phyloP scores from a whole-genome alignment of 495 filamentous ascomycete species.

The Lichina pygmaea region DNA sequence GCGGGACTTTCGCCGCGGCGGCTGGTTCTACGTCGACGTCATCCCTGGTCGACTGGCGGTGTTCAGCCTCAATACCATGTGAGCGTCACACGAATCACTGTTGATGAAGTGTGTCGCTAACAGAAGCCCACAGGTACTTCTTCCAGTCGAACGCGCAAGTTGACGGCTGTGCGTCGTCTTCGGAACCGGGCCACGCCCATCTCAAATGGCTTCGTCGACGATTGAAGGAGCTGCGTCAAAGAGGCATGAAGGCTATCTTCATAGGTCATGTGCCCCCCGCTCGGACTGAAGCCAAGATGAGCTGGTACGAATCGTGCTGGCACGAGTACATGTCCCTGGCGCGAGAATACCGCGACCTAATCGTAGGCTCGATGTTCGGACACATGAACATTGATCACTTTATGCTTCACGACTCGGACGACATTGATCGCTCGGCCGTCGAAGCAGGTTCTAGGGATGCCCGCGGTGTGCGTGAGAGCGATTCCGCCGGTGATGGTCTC shows the following conservation, averaged over 20 bases:
- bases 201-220: slow-evolving; percentile 94
- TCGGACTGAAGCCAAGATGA: slow-evolving; percentile 49
- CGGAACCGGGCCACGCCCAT: slow-evolving; percentile 74
- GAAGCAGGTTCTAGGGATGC: slow-evolving; percentile 6
- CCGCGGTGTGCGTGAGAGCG: slow-evolving; percentile 3
- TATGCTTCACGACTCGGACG: slow-evolving; percentile 62
- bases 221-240: slow-evolving; percentile 50
- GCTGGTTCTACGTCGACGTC: slow-evolving; percentile 84
- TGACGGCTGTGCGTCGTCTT: slow-evolving; percentile 53
- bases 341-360: slow-evolving; percentile 68
- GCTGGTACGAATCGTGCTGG: slow-evolving; percentile 93
- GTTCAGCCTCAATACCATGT: slow-evolving; percentile 81
- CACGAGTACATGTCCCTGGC: slow-evolving; percentile 90
- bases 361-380: slow-evolving; percentile 54
- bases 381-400: slow-evolving; percentile 99
- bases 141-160: slow-evolving; percentile 78
- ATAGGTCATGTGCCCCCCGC: slow-evolving; percentile 88
- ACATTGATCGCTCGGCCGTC: slow-evolving; percentile 32
- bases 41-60: slow-evolving; percentile 68
- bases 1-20: slow-evolving; percentile 73
- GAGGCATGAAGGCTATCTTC: slow-evolving; percentile 83
- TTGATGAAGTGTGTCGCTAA: not conserved
- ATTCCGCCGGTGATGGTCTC: slow-evolving; percentile 11
- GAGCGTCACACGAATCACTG: not conserved
- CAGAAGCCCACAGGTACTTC: slow-evolving; percentile 31